Conservation (phyloP, 495 filamentous ascomycete species). For the Trichoderma asperelloides region DNA sequence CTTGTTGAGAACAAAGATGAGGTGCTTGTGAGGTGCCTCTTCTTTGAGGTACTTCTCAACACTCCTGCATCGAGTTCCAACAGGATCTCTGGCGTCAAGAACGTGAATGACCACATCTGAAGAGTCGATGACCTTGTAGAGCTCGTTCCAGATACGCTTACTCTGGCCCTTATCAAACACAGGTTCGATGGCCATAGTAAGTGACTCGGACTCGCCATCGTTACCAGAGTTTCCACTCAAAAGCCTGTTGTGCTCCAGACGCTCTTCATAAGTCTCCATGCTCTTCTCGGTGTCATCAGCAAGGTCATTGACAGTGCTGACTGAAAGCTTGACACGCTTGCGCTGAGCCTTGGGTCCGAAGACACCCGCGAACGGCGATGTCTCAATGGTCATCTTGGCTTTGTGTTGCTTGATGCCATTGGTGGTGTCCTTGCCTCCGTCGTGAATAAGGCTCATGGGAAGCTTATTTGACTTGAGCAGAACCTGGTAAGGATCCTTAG, state of each 20-base stretch:
- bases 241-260: slow-evolving; percentile 60
- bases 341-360: slow-evolving; percentile 91
- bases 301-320: slow-evolving; percentile 70
- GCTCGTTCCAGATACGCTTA: slow-evolving; percentile 94
- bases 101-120: slow-evolving; percentile 95
- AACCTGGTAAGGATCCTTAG: slow-evolving; percentile 83
- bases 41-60: slow-evolving; percentile 90
- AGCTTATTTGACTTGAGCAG: slow-evolving; percentile 86
- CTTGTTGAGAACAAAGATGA: slow-evolving; percentile 91
- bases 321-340: slow-evolving; percentile 81
- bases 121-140: slow-evolving; percentile 94
- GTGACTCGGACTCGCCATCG: slow-evolving; percentile 32
- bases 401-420: slow-evolving; percentile 84
- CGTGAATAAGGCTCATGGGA: slow-evolving; percentile 30
- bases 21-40: slow-evolving; percentile 91
- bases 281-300: slow-evolving; percentile 67
- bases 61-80: slow-evolving; percentile 80
- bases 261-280: slow-evolving; percentile 71
- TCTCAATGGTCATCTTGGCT: slow-evolving; percentile 89
- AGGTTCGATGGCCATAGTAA: slow-evolving; percentile 68
- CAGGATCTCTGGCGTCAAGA: slow-evolving; percentile 85
- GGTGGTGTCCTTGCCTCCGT: slow-evolving; percentile 34
- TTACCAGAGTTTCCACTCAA: slow-evolving; percentile 57
- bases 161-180: slow-evolving; percentile 92
- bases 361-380: slow-evolving; percentile 73